A percentile compares a stretch with the other conserved stretches of the same genome.
Conservation (phyloP, 1,139 yeast genomes). For the Sugiyamaella paludigena region DNA sequence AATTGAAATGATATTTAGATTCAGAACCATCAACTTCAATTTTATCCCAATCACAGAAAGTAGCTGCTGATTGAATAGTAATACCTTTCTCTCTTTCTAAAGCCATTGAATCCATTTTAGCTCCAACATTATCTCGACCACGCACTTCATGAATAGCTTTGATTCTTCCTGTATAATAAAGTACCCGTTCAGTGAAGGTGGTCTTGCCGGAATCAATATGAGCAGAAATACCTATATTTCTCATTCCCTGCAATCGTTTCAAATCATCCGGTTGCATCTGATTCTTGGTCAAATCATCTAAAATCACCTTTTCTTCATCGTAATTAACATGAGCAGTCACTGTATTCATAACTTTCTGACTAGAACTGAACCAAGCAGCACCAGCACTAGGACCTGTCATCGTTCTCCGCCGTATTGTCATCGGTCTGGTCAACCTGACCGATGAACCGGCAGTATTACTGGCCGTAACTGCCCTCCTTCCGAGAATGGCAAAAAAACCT, state of each 20-base stretch:
- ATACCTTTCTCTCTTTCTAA: slow-evolving; percentile 97
- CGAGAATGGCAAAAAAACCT: too few relatives aligned
- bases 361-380: background rate
- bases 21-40: slow-evolving; percentile 34
- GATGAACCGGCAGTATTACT: too few relatives aligned
- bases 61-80: slow-evolving; percentile 97
- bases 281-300: slow-evolving; percentile 43
- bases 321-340: slow-evolving; percentile 21
- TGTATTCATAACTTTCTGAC: background rate
- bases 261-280: slow-evolving; percentile 59
- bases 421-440: too few relatives aligned
- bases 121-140: slow-evolving; percentile 97
- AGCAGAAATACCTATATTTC: slow-evolving; percentile 97
- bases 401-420: too few relatives aligned
- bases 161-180: slow-evolving; percentile 94
- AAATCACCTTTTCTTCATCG: slow-evolving; percentile 36
- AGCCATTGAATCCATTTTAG: slow-evolving; percentile 98
- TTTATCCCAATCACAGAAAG: slow-evolving; percentile 95
- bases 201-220: slow-evolving; percentile 98
- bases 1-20: slow-evolving; percentile 75
- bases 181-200: slow-evolving; percentile 94
- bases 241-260: slow-evolving; percentile 54
- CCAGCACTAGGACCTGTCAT: background rate
- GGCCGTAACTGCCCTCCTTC: too few relatives aligned
- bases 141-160: slow-evolving; percentile 97